phyloP scores from a whole-genome alignment of 208 protist species.

The Trypanosoma conorhini region DNA sequence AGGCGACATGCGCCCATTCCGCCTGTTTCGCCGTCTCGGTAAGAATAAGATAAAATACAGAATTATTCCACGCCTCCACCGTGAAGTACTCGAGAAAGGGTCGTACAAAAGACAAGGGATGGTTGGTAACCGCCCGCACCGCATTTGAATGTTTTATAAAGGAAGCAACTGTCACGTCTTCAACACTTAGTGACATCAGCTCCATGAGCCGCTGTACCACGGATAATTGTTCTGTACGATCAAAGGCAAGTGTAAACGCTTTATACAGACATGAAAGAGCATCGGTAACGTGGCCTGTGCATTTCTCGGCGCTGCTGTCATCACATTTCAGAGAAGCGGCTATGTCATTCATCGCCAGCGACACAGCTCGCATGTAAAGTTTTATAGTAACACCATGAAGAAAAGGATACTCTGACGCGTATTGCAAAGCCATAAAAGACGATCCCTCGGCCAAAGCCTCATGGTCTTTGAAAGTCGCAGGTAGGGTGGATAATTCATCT shows the following conservation, averaged over 20 bases:
- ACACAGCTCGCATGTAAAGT: conserved; percentile 17
- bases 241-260: conserved; percentile 21
- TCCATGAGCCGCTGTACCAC: conserved; percentile 14
- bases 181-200: conserved; percentile 12
- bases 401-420: conserved; percentile 9
- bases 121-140: neutral
- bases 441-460: conserved; percentile 23
- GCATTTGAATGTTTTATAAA: conserved; percentile 14
- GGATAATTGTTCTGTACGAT: conserved; percentile 22
- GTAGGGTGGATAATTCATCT: conserved; percentile 11
- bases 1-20: conserved; percentile 24
- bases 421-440: conserved; percentile 15
- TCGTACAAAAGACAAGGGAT: conserved; percentile 21
- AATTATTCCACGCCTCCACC: conserved; percentile 77
- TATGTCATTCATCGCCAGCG: neutral
- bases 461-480: conserved; percentile 16
- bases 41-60: conserved; percentile 42
- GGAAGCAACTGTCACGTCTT: conserved; percentile 12
- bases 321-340: neutral
- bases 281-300: conserved; percentile 8
- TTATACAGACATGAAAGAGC: conserved; percentile 30
- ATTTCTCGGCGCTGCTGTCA: neutral
- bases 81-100: conserved; percentile 63
- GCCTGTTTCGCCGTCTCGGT: conserved; percentile 17
- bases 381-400: conserved; percentile 17